A percentile compares a stretch with the other conserved stretches of the same genome.
Evolutionary conservation across 768 basidiomycete species (phyloP).

Genomic region (Tylopilus felleus): DNA sequence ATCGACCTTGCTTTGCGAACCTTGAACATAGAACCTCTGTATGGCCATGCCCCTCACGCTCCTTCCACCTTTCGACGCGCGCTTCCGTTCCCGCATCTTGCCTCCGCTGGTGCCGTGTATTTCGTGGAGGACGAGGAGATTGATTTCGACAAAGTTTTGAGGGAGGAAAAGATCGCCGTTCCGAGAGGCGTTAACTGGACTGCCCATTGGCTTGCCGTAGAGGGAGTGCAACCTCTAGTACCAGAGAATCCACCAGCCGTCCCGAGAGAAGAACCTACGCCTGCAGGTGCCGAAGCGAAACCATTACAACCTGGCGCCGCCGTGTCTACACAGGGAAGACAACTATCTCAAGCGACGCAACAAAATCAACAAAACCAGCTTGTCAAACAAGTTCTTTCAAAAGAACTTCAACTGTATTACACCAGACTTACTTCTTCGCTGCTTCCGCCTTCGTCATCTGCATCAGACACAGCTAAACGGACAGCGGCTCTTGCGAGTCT

Average conservation of each 20-base stretch:
- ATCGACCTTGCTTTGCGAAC: constrained; percentile 92
- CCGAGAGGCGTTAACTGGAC: constrained; percentile 84
- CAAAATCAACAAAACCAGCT: constrained; percentile 66
- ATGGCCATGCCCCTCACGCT: constrained; percentile 46
- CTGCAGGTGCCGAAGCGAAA: constrained; percentile 27
- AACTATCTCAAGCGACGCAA: constrained; percentile 32
- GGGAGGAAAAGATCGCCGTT: constrained; percentile 79
- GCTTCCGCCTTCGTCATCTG: constrained; percentile 34
- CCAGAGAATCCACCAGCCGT: constrained; percentile 92
- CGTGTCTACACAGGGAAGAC: constrained; percentile 24
- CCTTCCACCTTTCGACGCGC: constrained; percentile 41
- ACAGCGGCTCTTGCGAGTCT: constrained; percentile 89
- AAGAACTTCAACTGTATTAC: constrained; percentile 94
- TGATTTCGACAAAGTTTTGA: constrained; percentile 87
- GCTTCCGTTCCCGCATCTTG: constrained; percentile 42
- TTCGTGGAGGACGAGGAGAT: constrained; percentile 97
- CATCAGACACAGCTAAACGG: constrained; percentile 63
- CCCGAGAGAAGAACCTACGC: constrained; percentile 48
- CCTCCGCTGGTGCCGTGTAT: constrained; percentile 70
- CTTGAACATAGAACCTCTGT: constrained; percentile 94
- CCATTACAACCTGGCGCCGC: constrained; percentile 27
- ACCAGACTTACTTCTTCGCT: constrained; percentile 84
- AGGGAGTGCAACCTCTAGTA: constrained; percentile 95
- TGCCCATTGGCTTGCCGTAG: constrained; percentile 98
- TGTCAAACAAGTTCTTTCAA: constrained; percentile 88